Percentiles rank a stretch among this genome's conserved stretches.
Conservation (phyloP, 2,329 filamentous ascomycete species). For the Colletotrichum simmondsii region DNA sequence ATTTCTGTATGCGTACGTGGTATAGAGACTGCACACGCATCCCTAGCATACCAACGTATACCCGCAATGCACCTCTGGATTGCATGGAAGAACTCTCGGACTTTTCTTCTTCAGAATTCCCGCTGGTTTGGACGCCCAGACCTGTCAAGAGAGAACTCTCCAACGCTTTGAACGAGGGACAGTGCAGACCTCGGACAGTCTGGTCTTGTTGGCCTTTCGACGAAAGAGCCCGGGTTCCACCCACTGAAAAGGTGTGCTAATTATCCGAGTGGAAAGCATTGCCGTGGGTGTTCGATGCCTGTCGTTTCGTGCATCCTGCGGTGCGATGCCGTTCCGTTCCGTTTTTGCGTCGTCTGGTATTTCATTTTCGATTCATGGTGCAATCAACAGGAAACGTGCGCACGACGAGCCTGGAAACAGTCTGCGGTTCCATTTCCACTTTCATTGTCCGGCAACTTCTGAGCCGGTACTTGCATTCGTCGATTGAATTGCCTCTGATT, state of each 20-base stretch:
- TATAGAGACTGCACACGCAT: neutral
- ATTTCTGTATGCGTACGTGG: neutral
- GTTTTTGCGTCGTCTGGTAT: neutral
- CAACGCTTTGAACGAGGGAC: neutral
- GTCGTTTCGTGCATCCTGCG: constrained; percentile 18
- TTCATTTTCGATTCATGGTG: neutral
- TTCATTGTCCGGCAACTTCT: constrained; percentile 1
- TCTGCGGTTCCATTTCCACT: neutral
- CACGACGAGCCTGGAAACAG: constrained; percentile 2
- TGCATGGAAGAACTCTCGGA: neutral
- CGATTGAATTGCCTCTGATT: neutral
- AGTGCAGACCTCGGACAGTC: neutral
- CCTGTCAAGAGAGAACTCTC: constrained; percentile 11
- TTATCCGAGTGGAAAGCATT: constrained; percentile 3
- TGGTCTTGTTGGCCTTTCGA: neutral
- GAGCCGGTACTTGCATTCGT: neutral
- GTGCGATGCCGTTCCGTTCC: constrained; percentile 13
- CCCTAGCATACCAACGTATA: neutral
- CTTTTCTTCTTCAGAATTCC: neutral
- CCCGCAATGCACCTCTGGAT: neutral
- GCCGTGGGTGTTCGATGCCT: neutral
- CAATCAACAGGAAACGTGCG: constrained; percentile 7
- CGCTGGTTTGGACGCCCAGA: constrained; percentile 26
- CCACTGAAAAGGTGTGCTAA: neutral
- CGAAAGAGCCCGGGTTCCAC: neutral